These are phyloP conservation scores for Yarrowia keelungensis DNA, from an alignment of 805 yeast species.

Conservation along the genomic window DNA sequence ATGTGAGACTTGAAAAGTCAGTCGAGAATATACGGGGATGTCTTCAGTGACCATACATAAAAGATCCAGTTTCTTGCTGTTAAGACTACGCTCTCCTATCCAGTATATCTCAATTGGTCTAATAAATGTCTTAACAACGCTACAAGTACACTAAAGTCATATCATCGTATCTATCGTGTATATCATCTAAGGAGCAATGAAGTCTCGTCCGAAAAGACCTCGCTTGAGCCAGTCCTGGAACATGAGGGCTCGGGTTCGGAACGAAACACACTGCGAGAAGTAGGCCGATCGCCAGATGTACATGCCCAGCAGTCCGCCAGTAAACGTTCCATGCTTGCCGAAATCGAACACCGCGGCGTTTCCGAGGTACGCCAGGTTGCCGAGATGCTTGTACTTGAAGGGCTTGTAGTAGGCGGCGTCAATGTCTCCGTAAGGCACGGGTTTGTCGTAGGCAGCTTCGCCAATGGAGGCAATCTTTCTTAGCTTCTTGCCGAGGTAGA, in stretches of 20 bases:
- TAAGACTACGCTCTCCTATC: too few relatives aligned
- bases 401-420: conserved; percentile 65
- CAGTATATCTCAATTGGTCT: too few relatives aligned
- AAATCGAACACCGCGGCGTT: conserved; percentile 74
- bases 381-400: conserved; percentile 67
- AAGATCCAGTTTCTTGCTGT: too few relatives aligned
- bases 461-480: conserved; percentile 58
- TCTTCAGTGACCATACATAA: too few relatives aligned
- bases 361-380: conserved; percentile 72
- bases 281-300: conserved; percentile 75
- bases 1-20: too few relatives aligned
- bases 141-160: too few relatives aligned
- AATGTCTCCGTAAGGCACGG: conserved; percentile 56
- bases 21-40: too few relatives aligned
- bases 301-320: conserved; percentile 74
- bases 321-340: conserved; percentile 64
- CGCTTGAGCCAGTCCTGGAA: conserved; percentile 74
- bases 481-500: conserved; percentile 66
- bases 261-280: conserved; percentile 70
- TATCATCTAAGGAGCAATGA: conserved; percentile 39
- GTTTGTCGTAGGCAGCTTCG: conserved; percentile 50
- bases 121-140: too few relatives aligned
- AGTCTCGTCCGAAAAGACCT: conserved; percentile 51
- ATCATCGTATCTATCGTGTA: neutral
- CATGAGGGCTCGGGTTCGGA: conserved; percentile 66